Evolutionary conservation across 2,329 filamentous ascomycete genomes (phyloP), one percentile per base, ranked within the genome.

Genomic region (Verticillium nubilum): DNA sequence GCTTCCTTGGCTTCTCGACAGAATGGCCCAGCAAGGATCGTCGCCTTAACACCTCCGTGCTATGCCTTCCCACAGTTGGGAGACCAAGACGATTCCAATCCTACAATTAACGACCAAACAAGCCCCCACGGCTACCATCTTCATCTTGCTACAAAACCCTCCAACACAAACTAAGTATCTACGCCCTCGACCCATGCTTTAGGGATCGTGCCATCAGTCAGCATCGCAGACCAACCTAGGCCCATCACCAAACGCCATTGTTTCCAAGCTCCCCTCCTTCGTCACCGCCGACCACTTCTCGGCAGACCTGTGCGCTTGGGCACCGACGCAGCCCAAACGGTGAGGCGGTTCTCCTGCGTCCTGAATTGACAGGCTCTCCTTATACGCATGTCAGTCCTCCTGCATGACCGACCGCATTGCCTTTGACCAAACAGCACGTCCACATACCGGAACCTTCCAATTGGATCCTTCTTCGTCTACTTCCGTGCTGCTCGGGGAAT

Each of bases 261-360:
- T 28, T 25, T 56, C 33, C 57, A 57, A 58, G 60, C 58, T 55
- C 60, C 56, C 58, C 52, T 56, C 33, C 17, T 53, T 26, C 19
- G 17, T 47, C 57, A 59, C 58, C 56, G 56, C 55, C 35, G 56
- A 10, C n/a, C 42, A n/a, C 53, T 54, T 59, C 52, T 52, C 54
- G 54, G 47, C 33, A 31, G 28, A 37, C 27, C 27, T 25, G 42
- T 37, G 59, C 26, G 37, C 54, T 63, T 62, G 55, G 63, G 63
- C 63, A 64, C 37, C 63, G 53, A 64, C 57, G 63, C 63, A 53
- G 63, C 63, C 63, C 58, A 60, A 63, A 63, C 27, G 55, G 58
- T 63, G 63, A 64, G 63, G 63, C 61, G 60, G 63, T 60, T 42
- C 33, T 17, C 19, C 53, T 12, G n/a, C n/a, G 13, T 33, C 54